Conservation (phyloP, 768 basidiomycete genomes). For the Suillus bovinus region DNA sequence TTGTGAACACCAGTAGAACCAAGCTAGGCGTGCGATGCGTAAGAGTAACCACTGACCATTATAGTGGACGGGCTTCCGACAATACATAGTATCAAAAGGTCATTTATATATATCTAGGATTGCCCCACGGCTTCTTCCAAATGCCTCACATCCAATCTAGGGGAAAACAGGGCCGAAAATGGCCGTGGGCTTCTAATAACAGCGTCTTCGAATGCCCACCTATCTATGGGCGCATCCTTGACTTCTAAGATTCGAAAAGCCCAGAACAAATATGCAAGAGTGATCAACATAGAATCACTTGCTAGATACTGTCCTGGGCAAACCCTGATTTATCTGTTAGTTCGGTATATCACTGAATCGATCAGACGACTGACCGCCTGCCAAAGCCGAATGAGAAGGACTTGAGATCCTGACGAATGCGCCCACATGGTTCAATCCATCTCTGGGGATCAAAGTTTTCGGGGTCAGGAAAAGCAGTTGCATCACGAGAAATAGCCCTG, state of each 20-base stretch:
- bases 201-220: conserved; percentile 54
- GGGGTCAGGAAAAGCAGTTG: conserved; percentile 48
- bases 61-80: no score
- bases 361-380: conserved; percentile 28
- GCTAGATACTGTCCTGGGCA: conserved; percentile 58
- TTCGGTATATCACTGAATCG: neutral
- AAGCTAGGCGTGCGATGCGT: no score
- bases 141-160: conserved; percentile 29
- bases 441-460: conserved; percentile 57
- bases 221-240: conserved; percentile 53
- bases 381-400: conserved; percentile 58
- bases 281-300: conserved; percentile 54
- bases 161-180: conserved; percentile 54
- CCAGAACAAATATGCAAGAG: conserved; percentile 62
- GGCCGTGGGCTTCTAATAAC: conserved; percentile 57
- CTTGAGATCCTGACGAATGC: conserved; percentile 46
- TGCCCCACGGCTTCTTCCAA: conserved; percentile 6
- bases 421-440: conserved; percentile 48
- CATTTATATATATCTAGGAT: no score
- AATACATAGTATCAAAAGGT: no score
- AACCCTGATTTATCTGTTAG: conserved; percentile 34
- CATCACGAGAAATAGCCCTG: conserved; percentile 54
- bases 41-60: no score
- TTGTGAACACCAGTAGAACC: no score
- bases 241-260: conserved; percentile 54